Base-by-base conservation (phyloP, 768 basidiomycete genomes). In the Calocera viscosa region DNA sequence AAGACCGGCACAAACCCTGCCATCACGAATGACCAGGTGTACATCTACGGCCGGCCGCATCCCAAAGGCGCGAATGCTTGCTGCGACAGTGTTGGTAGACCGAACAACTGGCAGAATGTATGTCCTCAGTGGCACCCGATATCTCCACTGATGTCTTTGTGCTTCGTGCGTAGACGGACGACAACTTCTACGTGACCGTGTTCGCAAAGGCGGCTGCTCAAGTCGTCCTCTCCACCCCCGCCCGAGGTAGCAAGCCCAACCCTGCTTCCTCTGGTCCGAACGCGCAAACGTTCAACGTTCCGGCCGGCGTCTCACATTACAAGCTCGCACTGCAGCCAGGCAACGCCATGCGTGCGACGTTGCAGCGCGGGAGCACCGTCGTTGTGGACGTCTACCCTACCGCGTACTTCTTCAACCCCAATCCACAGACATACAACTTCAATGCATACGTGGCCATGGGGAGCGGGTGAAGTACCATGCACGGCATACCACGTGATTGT, bases 161-260 rank as follows among this genome's bases (percentile, higher is more conserved):
- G n/a, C 49, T 24, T 32, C 16, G n/a, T n/a, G n/a, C n/a, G n/a
- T 60, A 71, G 68, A 49, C 32, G 19, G 49, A 68, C 35, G 68
- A 74, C 66, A 69, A 69, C 34, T 68, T 73, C 66, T 74, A 70
- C 47, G 70, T 68, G 34, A 71, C 71, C 53, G 69, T 74, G 24
- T 69, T 73, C 40, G 64, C 71, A 2, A 69, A 63, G 34, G 67
- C 32, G 67, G 72, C 38, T 34, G 67, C 47, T 28, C 69, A 22
- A 40, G 67, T 66, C 53, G 66, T 38, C 63, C 70, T 41, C 63
- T 67, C 68, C 26, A 67, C 64, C 65, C 70, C 39, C 16, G 28
- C 16, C 30, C 72, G 72, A 10, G 71, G 71, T 64, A 72, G 70
- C 47, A 65, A 66, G 14, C 68, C 72, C 69, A 66, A 64, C 60